Evolutionary conservation across 495 filamentous ascomycete genomes (phyloP).

Genomic region (Aspergillus baeticus): DNA sequence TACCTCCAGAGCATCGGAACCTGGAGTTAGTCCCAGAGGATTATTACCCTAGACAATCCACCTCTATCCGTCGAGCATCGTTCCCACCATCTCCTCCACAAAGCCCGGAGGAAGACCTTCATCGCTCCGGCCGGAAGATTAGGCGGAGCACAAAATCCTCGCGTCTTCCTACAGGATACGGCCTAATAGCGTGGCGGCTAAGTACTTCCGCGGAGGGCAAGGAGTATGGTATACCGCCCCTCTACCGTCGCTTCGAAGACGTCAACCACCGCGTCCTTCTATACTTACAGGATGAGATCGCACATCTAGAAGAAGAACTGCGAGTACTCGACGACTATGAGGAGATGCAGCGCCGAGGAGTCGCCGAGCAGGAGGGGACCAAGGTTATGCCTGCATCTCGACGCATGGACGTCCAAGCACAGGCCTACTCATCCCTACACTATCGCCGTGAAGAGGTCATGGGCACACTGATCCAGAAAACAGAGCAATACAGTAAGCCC

Average conservation of each 20-base stretch:
- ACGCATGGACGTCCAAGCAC: constrained; percentile 57
- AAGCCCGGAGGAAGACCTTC: constrained; percentile 36
- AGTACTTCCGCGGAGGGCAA: constrained; percentile 38
- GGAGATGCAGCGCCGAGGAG: constrained; percentile 58
- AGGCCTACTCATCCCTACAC: constrained; percentile 66
- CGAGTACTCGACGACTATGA: constrained; percentile 70
- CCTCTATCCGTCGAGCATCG: constrained; percentile 24
- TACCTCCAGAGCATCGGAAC: constrained; percentile 16
- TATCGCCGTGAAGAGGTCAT: constrained; percentile 70
- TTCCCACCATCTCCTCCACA: constrained; percentile 39
- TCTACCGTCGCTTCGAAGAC: constrained; percentile 83
- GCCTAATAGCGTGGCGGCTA: constrained; percentile 62
- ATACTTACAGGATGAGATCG: constrained; percentile 83
- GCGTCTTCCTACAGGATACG: constrained; percentile 57
- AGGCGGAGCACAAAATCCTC: constrained; percentile 27
- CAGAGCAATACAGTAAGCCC: constrained; percentile 79
- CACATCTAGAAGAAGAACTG: constrained; percentile 74
- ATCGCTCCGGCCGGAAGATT: constrained; percentile 22
- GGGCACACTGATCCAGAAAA: constrained; percentile 67
- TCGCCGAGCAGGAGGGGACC: constrained; percentile 47
- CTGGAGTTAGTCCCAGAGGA: constrained; percentile 28
- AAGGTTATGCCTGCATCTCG: constrained; percentile 60
- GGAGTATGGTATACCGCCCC: constrained; percentile 52
- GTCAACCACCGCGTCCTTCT: constrained; percentile 84
- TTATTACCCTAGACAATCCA: constrained; percentile 29